Evolutionary conservation across 1,284 basidiomycete species (phyloP).

Genomic region (Cutaneotrichosporon dermatis): DNA sequence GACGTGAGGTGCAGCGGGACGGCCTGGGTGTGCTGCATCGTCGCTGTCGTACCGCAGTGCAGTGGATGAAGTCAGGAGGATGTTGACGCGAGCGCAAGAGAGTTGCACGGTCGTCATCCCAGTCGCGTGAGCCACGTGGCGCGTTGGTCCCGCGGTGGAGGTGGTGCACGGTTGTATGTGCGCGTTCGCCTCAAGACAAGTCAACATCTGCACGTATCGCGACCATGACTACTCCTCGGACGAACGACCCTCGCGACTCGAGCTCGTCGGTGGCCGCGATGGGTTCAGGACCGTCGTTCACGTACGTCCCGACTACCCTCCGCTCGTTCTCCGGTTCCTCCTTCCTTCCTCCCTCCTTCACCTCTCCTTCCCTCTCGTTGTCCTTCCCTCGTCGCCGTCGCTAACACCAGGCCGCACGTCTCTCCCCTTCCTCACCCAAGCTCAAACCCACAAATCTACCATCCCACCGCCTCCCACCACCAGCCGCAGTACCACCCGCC

Average conservation of each 20-base stretch:
- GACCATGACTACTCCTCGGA: neutral
- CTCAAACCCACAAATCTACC: neutral
- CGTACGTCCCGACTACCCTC: no score
- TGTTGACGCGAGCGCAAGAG: no score
- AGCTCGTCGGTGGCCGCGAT: no score
- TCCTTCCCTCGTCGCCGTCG: no score
- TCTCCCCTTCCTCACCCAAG: no score
- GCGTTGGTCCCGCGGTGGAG: slow-evolving; percentile 5
- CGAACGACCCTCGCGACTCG: no score
- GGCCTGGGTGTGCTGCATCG: slow-evolving; percentile 31
- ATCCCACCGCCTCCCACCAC: neutral
- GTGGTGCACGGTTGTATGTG: neutral
- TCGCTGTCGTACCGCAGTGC: neutral
- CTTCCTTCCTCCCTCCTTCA: no score
- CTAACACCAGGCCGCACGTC: no score
- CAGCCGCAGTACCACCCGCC: neutral
- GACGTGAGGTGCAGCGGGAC: slow-evolving; percentile 46
- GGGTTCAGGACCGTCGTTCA: no score
- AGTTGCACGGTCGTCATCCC: neutral
- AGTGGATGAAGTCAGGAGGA: no score
- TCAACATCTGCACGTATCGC: neutral
- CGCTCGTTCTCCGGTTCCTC: no score
- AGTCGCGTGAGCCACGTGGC: neutral
- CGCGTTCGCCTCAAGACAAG: neutral
- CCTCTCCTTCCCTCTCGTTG: no score